Evolutionary conservation across 371 early-diverging fungal genomes (phyloP), one percentile per base, ranked within the genome.

Genomic region (Saksenaea oblongispora): DNA sequence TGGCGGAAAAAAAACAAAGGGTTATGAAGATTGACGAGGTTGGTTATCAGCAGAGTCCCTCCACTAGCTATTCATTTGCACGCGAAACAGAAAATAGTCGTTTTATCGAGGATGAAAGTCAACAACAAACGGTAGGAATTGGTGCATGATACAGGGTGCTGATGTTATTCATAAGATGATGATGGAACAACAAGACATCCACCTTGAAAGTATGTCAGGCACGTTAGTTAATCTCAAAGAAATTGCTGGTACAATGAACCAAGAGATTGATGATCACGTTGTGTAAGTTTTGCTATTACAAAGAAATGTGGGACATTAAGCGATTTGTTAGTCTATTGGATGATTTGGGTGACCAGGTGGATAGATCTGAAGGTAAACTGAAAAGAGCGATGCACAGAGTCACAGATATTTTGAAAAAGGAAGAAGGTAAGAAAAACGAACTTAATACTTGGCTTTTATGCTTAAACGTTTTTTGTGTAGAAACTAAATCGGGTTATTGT

Each of bases 101-200:
- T 39, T 72, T 72, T 62, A 75, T 80, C 54, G 74, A 80, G 55
- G 68, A 69, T 41, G 71, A 78, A 42, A 66, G 69, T 39, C 64
- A 69, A 31, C 75, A 78, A 41, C 78, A 80, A 58, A 65, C 61
- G 67, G 80, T 75, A 72, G 41, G 61, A 15, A 44, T 44, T 10
- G 10, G 8, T 47, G n/a, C 1, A 22, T 35, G n/a, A 26, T 3
- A 44, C 31, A 34, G 13, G 15, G 1, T 42, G 8, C n/a, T 31
- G 42, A 4, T n/a, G 9, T 64, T n/a, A 17, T 53, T n/a, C 18
- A 54, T 59, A 14, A 83, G 85, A 69, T 84, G 34, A 63, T 87
- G 61, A 72, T 87, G 73, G 76, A 82, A 67, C 84, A 87, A 36
- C 88, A 87, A 67, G 88, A 87, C 42, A 76, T 77, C 15, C 88